Percentiles rank a stretch among this genome's conserved stretches.
Evolutionary conservation across 2,329 filamentous ascomycete species (phyloP).

Genomic region (Fusarium sp.): DNA sequence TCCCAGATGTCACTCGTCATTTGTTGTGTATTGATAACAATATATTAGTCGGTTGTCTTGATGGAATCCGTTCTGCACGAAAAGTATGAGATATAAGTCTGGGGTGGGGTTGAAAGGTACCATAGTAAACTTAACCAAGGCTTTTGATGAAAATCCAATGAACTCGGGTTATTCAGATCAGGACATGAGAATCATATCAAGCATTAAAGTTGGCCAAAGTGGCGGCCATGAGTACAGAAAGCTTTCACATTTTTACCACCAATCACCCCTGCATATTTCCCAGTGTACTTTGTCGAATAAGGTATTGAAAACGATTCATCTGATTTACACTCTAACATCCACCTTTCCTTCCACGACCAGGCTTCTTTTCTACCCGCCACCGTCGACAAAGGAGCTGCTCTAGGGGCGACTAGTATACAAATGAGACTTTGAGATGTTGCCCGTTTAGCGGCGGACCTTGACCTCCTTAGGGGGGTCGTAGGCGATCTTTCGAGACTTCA

Average conservation of each 20-base stretch:
- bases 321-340: constrained; percentile 62
- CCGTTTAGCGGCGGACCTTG: constrained; percentile 59
- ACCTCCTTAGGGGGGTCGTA: constrained; percentile 79
- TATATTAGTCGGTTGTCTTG: neutral
- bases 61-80: neutral
- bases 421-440: constrained; percentile 44
- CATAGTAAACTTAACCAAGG: neutral
- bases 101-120: neutral
- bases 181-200: neutral
- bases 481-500: constrained; percentile 94
- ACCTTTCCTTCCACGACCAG: constrained; percentile 44
- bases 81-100: neutral
- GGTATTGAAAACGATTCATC: constrained; percentile 56
- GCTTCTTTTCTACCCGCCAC: constrained; percentile 53
- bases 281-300: constrained; percentile 39
- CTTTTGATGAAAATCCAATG: neutral
- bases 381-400: constrained; percentile 55
- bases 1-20: neutral
- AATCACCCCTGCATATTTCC: neutral
- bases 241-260: constrained; percentile 3
- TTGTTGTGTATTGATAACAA: neutral
- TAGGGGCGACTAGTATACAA: constrained; percentile 57
- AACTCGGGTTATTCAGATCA: neutral
- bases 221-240: neutral
- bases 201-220: neutral